Evolutionary conservation across 495 filamentous ascomycete genomes (phyloP).

Genomic region (Penicillium maclennaniae): DNA sequence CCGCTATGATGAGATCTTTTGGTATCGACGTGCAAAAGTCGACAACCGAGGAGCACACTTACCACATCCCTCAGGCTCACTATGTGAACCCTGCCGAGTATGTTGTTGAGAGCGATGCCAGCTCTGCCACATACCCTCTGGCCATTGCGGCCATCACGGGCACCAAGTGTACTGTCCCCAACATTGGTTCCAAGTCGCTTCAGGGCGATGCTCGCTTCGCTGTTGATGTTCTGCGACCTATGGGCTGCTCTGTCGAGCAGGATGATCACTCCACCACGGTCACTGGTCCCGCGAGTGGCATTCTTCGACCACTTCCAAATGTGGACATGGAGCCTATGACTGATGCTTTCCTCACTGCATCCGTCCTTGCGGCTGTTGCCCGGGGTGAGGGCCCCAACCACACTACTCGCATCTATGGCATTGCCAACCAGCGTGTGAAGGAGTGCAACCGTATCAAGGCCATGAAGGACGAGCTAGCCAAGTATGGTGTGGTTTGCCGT

Average conservation of each 20-base stretch:
- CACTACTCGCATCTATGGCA: conserved; percentile 83
- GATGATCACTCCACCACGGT: conserved; percentile 86
- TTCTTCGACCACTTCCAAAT: conserved; percentile 64
- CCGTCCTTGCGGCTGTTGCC: conserved; percentile 89
- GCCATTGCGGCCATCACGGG: conserved; percentile 93
- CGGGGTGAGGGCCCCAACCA: conserved; percentile 49
- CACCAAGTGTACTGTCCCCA: conserved; percentile 90
- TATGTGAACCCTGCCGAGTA: conserved; percentile 88
- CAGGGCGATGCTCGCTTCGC: conserved; percentile 97
- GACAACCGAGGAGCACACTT: conserved; percentile 75
- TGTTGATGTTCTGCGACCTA: conserved; percentile 81
- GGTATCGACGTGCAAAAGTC: conserved; percentile 77
- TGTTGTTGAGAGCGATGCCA: conserved; percentile 93
- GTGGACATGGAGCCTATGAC: conserved; percentile 99
- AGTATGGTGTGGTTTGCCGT: conserved; percentile 84
- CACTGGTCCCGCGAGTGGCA: conserved; percentile 73
- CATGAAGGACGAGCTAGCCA: conserved; percentile 95
- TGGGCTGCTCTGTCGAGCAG: conserved; percentile 91
- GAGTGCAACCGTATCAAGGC: conserved; percentile 96
- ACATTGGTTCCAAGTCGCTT: conserved; percentile 86
- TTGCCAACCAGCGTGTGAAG: conserved; percentile 98
- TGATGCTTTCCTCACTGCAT: conserved; percentile 94
- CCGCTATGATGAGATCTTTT: conserved; percentile 94
- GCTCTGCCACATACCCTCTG: conserved; percentile 94
- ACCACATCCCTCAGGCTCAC: conserved; percentile 82